Base-by-base conservation (phyloP, 164 flowering plant genomes). In the Liriodendron chinense region DNA sequence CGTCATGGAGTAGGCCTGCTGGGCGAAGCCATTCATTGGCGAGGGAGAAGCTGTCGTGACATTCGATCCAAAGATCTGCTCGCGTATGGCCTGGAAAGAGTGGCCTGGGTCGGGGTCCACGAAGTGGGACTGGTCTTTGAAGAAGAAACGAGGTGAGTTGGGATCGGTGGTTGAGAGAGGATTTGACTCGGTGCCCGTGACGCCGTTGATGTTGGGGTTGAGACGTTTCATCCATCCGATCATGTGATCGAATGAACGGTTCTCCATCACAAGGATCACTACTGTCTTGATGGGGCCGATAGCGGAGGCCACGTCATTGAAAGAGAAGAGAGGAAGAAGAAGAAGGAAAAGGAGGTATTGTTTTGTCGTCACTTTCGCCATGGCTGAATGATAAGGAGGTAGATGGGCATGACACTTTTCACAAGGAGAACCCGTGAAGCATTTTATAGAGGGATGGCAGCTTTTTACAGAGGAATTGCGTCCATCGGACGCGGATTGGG, bases 81-180 rank as follows among this genome's bases (percentile, higher is more conserved):
- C 90, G 1, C 86, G 79, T 50, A 92, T 92, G 47, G 97, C 94
- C 62, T 89, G 92, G 82, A 90, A 90, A 1, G 94, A 89, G 87
- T 92, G 96, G 16, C 91, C 92, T 1, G 97, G 97, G 57, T 92
- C 97, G 7, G 94, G 91, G 81, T 90, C 94, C 25, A 90, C 89
- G 84, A 75, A 88, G 23, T 81, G 83, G 1, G 97, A 74, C 23
- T 80, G 76, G 79, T 85, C 61, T 25, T 78, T 57, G 88, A 89
- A 87, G 83, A 69, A 78, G 73, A 86, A 53, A 12, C 18, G 76
- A 0, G 73, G 75, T 1, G 97, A 87, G 75, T 20, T 72, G 21
- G 89, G 85, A 74, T 88, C 85, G 20, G 88, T 68, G 21, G 86
- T 71, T 77, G 82, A 75, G 34, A 89, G 24, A 6, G 72, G 88